Conservation (phyloP, 805 yeast genomes). For the Starmerella roubikii region DNA sequence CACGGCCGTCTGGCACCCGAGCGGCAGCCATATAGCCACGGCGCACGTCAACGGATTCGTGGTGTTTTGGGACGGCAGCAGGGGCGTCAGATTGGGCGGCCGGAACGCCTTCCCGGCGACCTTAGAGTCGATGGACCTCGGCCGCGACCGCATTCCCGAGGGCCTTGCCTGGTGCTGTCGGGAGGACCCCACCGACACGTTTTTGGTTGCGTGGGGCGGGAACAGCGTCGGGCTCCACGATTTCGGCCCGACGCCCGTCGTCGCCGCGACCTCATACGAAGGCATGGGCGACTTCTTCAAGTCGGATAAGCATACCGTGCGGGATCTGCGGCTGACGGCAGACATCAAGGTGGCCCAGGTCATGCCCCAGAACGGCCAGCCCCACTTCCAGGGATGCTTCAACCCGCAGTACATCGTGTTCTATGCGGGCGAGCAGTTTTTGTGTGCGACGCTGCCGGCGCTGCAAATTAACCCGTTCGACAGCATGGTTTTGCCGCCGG, state of each 20-base stretch:
- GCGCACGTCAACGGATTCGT: conserved; percentile 71
- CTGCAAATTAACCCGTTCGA: conserved; percentile 31
- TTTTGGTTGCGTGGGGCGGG: conserved; percentile 37
- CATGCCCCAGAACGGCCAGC: conserved; percentile 11
- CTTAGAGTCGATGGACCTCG: conserved; percentile 9
- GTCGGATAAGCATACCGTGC: conserved; percentile 29
- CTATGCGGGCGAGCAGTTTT: conserved; percentile 20
- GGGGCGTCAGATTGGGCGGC: conserved; percentile 62
- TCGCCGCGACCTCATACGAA: conserved; percentile 68
- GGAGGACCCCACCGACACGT: conserved; percentile 66
- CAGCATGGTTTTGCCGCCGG: conserved; percentile 62
- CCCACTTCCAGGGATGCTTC: conserved; percentile 55
- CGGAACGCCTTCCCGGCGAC: conserved; percentile 33
- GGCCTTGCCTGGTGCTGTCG: conserved; percentile 61
- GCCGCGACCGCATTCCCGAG: conserved; percentile 13
- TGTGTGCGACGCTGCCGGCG: conserved; percentile 12
- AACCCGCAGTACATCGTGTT: conserved; percentile 56
- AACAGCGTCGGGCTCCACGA: conserved; percentile 34
- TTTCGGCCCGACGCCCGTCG: conserved; percentile 67
- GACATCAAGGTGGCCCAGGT: conserved; percentile 6
- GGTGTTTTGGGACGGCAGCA: conserved; percentile 84
- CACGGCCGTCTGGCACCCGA: conserved; percentile 74
- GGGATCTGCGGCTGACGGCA: conserved; percentile 6
- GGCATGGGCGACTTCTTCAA: conserved; percentile 64
- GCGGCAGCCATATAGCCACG: conserved; percentile 72